Base-by-base conservation (phyloP, 495 filamentous ascomycete genomes). In the Aspergillus bertholletiae region DNA sequence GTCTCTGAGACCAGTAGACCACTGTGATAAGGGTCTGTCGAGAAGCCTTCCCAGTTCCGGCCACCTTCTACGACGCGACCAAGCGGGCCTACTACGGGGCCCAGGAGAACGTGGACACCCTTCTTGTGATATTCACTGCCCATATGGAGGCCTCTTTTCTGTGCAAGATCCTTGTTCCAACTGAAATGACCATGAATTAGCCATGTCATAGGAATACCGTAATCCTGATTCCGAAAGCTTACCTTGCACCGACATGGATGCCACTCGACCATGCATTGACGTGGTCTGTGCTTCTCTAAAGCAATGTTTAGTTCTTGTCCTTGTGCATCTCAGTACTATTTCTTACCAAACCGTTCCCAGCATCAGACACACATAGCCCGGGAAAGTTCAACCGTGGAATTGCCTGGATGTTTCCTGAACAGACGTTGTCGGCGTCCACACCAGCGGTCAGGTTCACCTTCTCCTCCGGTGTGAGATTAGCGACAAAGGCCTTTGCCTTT, bases 11-110 rank as follows among this genome's bases (percentile, higher is more conserved):
- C 78, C 3, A 80, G 77, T 52, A 81, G 67, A 11, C 84, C 85
- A 61, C 81, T 79, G 5, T 86, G 75, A 20, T 89, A 88, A 0
- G 88, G 89, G 68, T 93, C 90, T 0, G 77, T 60, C 7, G 84
- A 81, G 57, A 92, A 89, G 0, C 88, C 88, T 72, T 96, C 91
- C 90, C 90, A 96, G 61, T 91, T 94, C 12, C 92, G 74, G 2
- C 92, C 92, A 28, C 90, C 90, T 30, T 81, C 82, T 0, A 88
- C 88, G 61, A 89, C 78, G n/a, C 88, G 75, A 13, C 92, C 92
- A 7, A 89, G 58, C 7, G 87, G 87, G 20, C 88, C 88, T 61
- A 89, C 78, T 0, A 88, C 84, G 6, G 84, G 85, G 0, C 83
- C 83, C 0, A 88, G 74, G 1, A 73, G 57, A 1, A 87, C 66